These are phyloP conservation scores for Cetradonia linearis DNA, from an alignment of 495 filamentous ascomycete species.

Conservation along the genomic window DNA sequence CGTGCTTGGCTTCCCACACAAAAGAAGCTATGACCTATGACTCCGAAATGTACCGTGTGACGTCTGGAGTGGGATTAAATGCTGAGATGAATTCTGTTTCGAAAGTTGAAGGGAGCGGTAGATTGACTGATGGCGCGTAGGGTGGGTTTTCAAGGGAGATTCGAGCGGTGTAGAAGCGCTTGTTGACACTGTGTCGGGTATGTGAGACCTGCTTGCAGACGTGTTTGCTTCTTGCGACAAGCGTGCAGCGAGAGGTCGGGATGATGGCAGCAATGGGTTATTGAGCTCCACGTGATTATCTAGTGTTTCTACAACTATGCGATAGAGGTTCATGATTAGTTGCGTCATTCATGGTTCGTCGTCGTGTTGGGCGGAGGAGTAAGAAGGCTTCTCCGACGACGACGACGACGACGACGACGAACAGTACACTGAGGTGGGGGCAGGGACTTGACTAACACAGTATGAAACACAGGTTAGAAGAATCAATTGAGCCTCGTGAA, in stretches of 20 bases:
- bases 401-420: too few relatives aligned
- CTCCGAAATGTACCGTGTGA: slow-evolving; percentile 4
- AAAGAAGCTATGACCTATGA: slow-evolving; percentile 11
- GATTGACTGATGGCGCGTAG: slow-evolving; percentile 23
- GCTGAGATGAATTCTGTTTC: slow-evolving; percentile 6
- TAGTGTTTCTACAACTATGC: slow-evolving; percentile 6
- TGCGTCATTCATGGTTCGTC: slow-evolving; percentile 15
- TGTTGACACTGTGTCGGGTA: slow-evolving; percentile 25
- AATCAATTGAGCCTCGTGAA: slow-evolving; percentile 16
- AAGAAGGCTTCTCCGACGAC: slow-evolving; percentile 4
- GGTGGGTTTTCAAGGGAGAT: slow-evolving; percentile 18
- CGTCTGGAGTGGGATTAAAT: slow-evolving; percentile 2
- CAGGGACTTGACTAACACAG: slow-evolving; percentile 3
- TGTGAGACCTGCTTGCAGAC: slow-evolving; percentile 13
- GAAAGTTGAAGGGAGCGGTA: slow-evolving; percentile 10
- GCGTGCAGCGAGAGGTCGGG: slow-evolving; percentile 14
- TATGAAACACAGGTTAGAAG: slow-evolving; percentile 5
- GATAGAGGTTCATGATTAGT: slow-evolving; percentile 18
- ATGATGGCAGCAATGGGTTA: slow-evolving; percentile 1
- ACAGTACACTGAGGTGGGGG: not conserved
- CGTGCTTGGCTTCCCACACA: not conserved
- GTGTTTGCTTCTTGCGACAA: slow-evolving; percentile 25
- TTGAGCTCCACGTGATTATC: slow-evolving; percentile 1
- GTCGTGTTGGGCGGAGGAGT: slow-evolving; percentile 14
- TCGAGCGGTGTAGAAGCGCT: slow-evolving; percentile 24